phyloP scores from a whole-genome alignment of 768 basidiomycete genomes.

The Xanthoconium stramineum region DNA sequence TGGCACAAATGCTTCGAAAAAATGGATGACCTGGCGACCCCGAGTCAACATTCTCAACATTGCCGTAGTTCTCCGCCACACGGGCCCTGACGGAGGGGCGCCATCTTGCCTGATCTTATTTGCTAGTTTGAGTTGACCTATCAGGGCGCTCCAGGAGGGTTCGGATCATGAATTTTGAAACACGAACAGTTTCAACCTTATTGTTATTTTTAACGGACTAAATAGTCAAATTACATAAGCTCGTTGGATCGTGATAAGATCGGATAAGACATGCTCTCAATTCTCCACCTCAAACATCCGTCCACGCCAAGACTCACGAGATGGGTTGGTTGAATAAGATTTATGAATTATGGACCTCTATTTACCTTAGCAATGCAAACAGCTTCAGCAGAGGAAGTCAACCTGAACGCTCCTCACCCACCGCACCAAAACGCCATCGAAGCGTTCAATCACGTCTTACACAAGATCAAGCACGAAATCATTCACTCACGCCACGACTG shows the following conservation, averaged over 20 bases:
- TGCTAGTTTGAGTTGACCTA: conserved; percentile 7
- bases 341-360: neutral
- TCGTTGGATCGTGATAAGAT: conserved; percentile 20
- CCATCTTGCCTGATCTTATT: conserved; percentile 2
- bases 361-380: conserved; percentile 10
- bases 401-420: conserved; percentile 54
- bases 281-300: conserved; percentile 3
- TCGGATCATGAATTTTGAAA: conserved; percentile 28
- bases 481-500: conserved; percentile 63
- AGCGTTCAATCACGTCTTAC: conserved; percentile 57
- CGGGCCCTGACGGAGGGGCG: neutral
- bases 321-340: conserved; percentile 25
- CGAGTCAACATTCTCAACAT: conserved; percentile 14
- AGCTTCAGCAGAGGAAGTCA: conserved; percentile 59
- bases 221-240: conserved; percentile 16
- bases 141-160: conserved; percentile 3
- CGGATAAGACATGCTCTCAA: neutral
- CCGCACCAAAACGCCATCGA: conserved; percentile 61
- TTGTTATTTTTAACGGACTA: conserved; percentile 17
- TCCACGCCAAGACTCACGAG: conserved; percentile 2
- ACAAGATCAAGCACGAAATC: conserved; percentile 62
- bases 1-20: conserved; percentile 10
- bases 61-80: conserved; percentile 16
- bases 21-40: conserved; percentile 16
- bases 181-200: conserved; percentile 25